Evolutionary conservation across 306 rosid species (phyloP).

Genomic region (Fragaria nilgerrensis): DNA sequence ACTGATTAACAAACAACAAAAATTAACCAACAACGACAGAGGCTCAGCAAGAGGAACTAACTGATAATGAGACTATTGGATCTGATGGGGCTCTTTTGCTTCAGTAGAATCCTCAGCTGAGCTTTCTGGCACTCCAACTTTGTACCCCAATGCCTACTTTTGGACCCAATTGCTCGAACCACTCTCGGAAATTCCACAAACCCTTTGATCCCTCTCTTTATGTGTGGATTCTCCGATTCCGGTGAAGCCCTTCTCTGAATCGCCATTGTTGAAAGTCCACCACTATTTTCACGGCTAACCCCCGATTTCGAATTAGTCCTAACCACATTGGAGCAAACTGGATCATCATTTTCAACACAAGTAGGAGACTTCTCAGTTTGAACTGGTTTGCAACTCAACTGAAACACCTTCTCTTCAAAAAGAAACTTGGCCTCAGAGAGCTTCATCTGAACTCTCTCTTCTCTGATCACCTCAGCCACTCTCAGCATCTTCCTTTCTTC

Average conservation of each 20-base stretch:
- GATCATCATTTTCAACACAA: not conserved
- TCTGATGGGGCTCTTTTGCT: conserved; percentile 35
- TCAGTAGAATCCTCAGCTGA: conserved; percentile 49
- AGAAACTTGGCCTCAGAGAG: conserved; percentile 46
- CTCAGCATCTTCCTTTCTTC: conserved; percentile 58
- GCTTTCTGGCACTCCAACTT: conserved; percentile 59
- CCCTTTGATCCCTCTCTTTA: conserved; percentile 61
- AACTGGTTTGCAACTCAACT: conserved; percentile 17
- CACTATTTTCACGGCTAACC: not conserved
- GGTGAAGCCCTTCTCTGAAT: conserved; percentile 27
- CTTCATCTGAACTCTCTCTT: conserved; percentile 64
- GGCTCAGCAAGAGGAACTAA: not conserved
- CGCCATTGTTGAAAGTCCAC: conserved; percentile 19
- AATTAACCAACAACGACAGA: conserved; percentile 10
- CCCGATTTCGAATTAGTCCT: not conserved
- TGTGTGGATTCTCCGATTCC: conserved; percentile 56
- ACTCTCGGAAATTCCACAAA: conserved; percentile 60
- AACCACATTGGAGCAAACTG: conserved; percentile 1
- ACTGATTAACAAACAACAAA: not conserved
- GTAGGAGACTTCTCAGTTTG: conserved; percentile 10
- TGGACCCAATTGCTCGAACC: conserved; percentile 44
- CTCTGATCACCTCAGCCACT: conserved; percentile 49
- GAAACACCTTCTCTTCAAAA: conserved; percentile 40
- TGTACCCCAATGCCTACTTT: conserved; percentile 48
- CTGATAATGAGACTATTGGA: conserved; percentile 39